Evolutionary conservation across 768 basidiomycete genomes (phyloP), one percentile per base, ranked within the genome.

Genomic region (Phylloporus arenicola): DNA sequence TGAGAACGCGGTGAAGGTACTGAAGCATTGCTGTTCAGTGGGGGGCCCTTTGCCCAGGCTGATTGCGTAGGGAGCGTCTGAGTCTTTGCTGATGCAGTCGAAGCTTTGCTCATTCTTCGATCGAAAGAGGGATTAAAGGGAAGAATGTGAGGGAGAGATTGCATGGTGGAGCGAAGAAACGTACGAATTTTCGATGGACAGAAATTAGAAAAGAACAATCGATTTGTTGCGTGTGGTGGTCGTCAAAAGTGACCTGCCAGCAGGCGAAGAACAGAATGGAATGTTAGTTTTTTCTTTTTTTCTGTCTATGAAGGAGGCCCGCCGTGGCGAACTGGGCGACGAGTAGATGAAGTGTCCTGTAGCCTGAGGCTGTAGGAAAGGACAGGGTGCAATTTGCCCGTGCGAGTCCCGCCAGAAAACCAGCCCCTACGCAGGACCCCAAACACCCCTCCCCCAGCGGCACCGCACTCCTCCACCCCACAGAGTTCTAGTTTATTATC

Each of bases 41-140:
- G 90, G 45, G 91, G 91, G 69, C 91, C 90, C 78, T 73, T 86
- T 73, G 87, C 75, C 92, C 92, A 95, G 77, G 89, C 91, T 72
- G 90, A 91, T 78, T 83, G 81, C 76, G 77, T 68, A 68, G 85
- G 73, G 74, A 84, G 82, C 74, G 81, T 69, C 71, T 79, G 78
- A 75, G 74, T 84, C 81, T 84, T 85, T 73, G 74, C 75, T 70
- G 86, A 74, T 70, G 81, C 76, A 70, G 84, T 80, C 60, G 87
- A 83, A 73, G 81, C 81, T 84, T 86, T 92, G 88, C 88, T 94
- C 92, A 94, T 94, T 90, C 88, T 90, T 57, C 9, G 53, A 53
- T 63, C 51, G 47, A 45, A 24, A 3, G 22, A 16, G 0, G 3
- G 45, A 50, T 47, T 22, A 1, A 24, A 12, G 41, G 34, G 17